phyloP scores from a whole-genome alignment of 257 asterid species.

The Nicotiana obtusifolia region DNA sequence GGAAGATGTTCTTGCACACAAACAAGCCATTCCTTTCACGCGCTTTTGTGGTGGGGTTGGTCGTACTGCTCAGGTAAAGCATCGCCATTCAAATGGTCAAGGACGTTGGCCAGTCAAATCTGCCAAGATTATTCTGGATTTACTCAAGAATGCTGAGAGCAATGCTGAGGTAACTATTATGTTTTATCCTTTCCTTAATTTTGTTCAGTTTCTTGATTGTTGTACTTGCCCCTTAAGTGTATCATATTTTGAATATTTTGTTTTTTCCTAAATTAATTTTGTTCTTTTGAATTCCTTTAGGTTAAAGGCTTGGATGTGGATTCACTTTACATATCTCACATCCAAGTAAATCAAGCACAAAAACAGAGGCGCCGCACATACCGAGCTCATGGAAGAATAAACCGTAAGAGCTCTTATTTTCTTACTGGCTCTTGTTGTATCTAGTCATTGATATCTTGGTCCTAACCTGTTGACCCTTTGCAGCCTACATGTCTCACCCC shows the following conservation, averaged over 20 bases:
- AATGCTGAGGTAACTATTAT: slow-evolving; percentile 50
- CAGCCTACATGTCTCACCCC: slow-evolving; percentile 70
- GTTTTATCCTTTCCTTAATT: neutral
- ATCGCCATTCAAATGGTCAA: slow-evolving; percentile 68
- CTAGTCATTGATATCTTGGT: neutral
- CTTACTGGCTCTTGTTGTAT: neutral
- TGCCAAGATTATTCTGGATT: slow-evolving; percentile 56
- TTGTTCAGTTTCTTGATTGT: neutral
- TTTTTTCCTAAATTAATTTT: neutral
- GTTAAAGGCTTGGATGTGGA: slow-evolving; percentile 78
- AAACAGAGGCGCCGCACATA: slow-evolving; percentile 74
- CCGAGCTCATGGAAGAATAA: slow-evolving; percentile 76
- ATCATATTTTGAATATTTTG: too few relatives aligned
- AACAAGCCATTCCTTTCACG: slow-evolving; percentile 70
- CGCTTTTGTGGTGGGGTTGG: slow-evolving; percentile 76
- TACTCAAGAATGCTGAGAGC: slow-evolving; percentile 71
- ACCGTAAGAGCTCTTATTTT: slow-evolving; percentile 36
- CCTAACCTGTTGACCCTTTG: neutral
- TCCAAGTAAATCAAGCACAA: slow-evolving; percentile 69
- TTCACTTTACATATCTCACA: slow-evolving; percentile 61
- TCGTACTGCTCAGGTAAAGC: slow-evolving; percentile 69
- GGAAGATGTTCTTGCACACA: slow-evolving; percentile 62
- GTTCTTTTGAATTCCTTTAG: slow-evolving; percentile 16
- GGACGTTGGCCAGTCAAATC: slow-evolving; percentile 82
- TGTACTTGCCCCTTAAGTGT: too few relatives aligned